A percentile compares a stretch with the other conserved stretches of the same genome.
Conservation (phyloP, 2,329 filamentous ascomycete genomes). For the Didymella glomerata region DNA sequence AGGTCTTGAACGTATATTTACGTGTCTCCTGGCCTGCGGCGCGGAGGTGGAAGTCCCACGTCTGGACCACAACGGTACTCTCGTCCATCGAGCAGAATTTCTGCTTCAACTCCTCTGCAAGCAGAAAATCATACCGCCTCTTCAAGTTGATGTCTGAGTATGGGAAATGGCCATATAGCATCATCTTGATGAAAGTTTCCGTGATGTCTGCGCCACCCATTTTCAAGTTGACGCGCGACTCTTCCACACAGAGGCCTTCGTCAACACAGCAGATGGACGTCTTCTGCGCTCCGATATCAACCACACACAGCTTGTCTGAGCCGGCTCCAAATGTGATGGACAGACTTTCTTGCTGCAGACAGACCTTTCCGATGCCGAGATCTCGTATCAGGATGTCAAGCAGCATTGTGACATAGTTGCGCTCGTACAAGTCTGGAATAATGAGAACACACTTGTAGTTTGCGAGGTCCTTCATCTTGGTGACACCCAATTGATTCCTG, state of each 20-base stretch:
- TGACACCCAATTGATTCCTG: conserved; percentile 81
- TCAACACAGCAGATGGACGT: conserved; percentile 97
- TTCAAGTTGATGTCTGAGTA: conserved; percentile 93
- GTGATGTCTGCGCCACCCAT: conserved; percentile 93
- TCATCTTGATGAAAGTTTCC: conserved; percentile 95
- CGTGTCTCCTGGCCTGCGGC: conserved; percentile 86
- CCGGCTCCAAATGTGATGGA: conserved; percentile 95
- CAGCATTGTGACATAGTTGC: conserved; percentile 84
- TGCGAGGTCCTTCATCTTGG: conserved; percentile 79
- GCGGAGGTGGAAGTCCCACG: conserved; percentile 89
- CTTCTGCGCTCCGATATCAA: conserved; percentile 96
- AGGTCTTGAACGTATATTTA: conserved; percentile 96
- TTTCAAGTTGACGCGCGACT: conserved; percentile 94
- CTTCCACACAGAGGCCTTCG: conserved; percentile 92
- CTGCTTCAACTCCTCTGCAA: conserved; percentile 95
- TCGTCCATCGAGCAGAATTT: conserved; percentile 93
- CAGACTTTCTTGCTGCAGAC: conserved; percentile 95
- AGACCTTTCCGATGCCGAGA: conserved; percentile 87
- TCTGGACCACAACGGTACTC: conserved; percentile 85
- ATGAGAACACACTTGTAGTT: conserved; percentile 98
- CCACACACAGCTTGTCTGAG: conserved; percentile 91
- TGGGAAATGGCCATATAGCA: conserved; percentile 94
- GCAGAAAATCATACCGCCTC: conserved; percentile 87
- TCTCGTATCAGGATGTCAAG: conserved; percentile 86
- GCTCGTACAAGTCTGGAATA: conserved; percentile 96